Conservation (phyloP, 306 rosid genomes). For the Biancaea sappan region DNA sequence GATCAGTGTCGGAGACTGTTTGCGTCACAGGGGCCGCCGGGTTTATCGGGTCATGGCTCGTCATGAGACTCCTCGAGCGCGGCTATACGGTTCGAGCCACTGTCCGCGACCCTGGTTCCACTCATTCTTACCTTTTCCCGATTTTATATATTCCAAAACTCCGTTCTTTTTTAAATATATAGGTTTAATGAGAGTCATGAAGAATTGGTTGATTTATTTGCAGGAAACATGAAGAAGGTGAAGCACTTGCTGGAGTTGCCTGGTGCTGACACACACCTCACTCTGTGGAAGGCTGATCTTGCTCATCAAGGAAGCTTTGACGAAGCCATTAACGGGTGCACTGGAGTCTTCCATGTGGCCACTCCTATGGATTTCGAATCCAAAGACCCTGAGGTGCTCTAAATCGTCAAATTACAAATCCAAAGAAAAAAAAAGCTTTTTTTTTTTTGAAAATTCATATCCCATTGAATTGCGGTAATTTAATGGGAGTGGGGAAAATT, state of each 20-base stretch:
- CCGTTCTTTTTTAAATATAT: too few relatives aligned
- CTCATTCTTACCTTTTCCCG: too few relatives aligned
- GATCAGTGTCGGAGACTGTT: constrained; percentile 41
- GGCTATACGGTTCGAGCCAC: constrained; percentile 82
- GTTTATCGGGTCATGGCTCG: constrained; percentile 78
- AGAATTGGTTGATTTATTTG: background rate
- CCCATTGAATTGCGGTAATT: too few relatives aligned
- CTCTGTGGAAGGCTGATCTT: constrained; percentile 84
- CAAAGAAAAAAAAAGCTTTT: too few relatives aligned
- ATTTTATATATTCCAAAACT: background rate
- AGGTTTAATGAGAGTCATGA: background rate
- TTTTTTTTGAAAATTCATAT: too few relatives aligned
- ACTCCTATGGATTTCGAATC: constrained; percentile 89
- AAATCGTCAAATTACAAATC: background rate
- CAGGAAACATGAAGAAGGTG: constrained; percentile 74
- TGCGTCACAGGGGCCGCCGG: constrained; percentile 83
- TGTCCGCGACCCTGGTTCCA: constrained; percentile 70
- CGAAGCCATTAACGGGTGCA: constrained; percentile 74
- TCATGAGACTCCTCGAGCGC: constrained; percentile 67
- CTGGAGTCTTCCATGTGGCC: constrained; percentile 84
- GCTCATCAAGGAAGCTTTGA: constrained; percentile 70
- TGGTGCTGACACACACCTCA: constrained; percentile 48
- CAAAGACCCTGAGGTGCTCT: constrained; percentile 70
- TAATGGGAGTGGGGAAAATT: too few relatives aligned
- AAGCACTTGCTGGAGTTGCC: constrained; percentile 73